Conservation (phyloP, 768 basidiomycete genomes). For the Russula abietina region DNA sequence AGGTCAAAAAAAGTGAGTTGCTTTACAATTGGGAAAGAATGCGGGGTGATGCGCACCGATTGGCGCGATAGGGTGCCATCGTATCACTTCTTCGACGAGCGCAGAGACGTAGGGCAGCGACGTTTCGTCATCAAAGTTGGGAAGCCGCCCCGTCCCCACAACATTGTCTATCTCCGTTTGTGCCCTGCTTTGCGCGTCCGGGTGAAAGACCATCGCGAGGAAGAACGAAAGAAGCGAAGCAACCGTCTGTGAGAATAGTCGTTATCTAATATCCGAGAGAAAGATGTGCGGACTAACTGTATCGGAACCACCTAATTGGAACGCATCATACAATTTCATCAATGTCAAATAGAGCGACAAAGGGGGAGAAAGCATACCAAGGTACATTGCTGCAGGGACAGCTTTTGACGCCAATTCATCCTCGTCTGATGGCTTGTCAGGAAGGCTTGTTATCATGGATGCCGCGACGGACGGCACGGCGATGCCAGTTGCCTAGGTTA, state of each 20-base stretch:
- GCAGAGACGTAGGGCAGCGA: slow-evolving; percentile 29
- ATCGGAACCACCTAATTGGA: slow-evolving; percentile 18
- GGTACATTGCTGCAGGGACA: slow-evolving; percentile 20
- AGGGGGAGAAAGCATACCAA: slow-evolving; percentile 6
- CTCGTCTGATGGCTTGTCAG: slow-evolving; percentile 12
- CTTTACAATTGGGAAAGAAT: background rate
- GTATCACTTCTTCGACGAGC: slow-evolving; percentile 28
- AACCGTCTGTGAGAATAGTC: slow-evolving; percentile 23
- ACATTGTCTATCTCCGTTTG: slow-evolving; percentile 31
- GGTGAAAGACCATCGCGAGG: slow-evolving; percentile 31
- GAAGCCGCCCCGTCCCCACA: slow-evolving; percentile 29
- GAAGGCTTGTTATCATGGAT: slow-evolving; percentile 16
- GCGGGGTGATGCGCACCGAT: slow-evolving; percentile 13
- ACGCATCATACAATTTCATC: background rate
- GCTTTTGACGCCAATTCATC: slow-evolving; percentile 18
- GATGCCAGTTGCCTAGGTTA: slow-evolving; percentile 1
- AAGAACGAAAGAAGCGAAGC: slow-evolving; percentile 29
- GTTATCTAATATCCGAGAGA: background rate
- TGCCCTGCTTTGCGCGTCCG: slow-evolving; percentile 27
- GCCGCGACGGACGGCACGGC: slow-evolving; percentile 18
- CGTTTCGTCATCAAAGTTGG: slow-evolving; percentile 25
- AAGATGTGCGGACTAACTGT: slow-evolving; percentile 16
- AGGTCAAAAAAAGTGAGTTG: background rate
- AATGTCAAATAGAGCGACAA: background rate
- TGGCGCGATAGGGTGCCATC: slow-evolving; percentile 27